phyloP scores from a whole-genome alignment of 1,284 basidiomycete species.

The Ganoderma lingzhi region DNA sequence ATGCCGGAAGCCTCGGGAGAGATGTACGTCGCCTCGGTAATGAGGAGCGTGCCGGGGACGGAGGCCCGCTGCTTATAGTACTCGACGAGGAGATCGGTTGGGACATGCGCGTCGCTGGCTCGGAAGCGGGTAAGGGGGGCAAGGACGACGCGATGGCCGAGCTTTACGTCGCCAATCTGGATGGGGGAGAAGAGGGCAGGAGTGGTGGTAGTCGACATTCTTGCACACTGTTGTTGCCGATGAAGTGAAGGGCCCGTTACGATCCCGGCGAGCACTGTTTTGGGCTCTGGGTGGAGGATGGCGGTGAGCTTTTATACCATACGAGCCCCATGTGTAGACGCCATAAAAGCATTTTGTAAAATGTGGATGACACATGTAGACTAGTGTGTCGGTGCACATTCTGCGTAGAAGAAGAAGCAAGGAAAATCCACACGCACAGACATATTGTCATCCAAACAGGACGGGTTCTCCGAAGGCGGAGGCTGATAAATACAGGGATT shows the following conservation, averaged over 20 bases:
- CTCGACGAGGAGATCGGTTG: constrained; percentile 43
- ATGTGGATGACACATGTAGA: not conserved
- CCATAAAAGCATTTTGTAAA: not conserved
- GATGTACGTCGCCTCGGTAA: constrained; percentile 58
- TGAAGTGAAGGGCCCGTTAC: not conserved
- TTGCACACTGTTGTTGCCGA: not conserved
- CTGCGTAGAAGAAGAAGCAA: not conserved
- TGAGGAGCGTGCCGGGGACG: constrained; percentile 53
- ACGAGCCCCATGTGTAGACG: too few relatives aligned
- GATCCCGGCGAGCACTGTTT: not conserved
- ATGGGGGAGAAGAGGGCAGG: constrained; percentile 5
- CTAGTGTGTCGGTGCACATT: too few relatives aligned
- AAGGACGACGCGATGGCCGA: constrained; percentile 32
- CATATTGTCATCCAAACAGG: not conserved
- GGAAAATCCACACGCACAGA: not conserved
- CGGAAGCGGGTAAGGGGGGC: constrained; percentile 55
- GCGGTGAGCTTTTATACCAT: too few relatives aligned
- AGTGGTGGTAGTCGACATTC: not conserved
- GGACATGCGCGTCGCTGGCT: constrained; percentile 40
- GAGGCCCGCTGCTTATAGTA: constrained; percentile 59
- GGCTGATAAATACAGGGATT: not conserved
- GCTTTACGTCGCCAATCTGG: constrained; percentile 3
- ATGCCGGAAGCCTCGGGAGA: constrained; percentile 44
- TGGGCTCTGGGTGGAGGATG: not conserved
- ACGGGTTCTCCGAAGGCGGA: not conserved